Base-by-base conservation (phyloP, 2,329 filamentous ascomycete species). In the Tolypocladium inflatum region DNA sequence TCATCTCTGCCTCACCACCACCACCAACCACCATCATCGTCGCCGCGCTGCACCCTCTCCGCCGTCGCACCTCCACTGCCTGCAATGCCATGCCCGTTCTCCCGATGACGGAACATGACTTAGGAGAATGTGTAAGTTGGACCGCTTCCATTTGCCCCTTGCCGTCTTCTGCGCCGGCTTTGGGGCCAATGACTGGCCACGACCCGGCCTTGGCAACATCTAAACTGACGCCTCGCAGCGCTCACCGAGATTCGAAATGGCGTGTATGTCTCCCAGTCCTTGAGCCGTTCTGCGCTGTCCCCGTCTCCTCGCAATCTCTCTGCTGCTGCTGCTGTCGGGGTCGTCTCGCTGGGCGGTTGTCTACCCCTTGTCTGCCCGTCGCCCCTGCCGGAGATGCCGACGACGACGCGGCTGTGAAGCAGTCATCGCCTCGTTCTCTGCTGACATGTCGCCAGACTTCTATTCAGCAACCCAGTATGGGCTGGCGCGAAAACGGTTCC, bases 381-480 rank as follows among this genome's bases (percentile, higher is more conserved):
- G 51, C 23, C 43, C 30, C 45, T 26, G 38, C 17, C 39, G 45
- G 45, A 33, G 26, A 33, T 51, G 45, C 45, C 26, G 26, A 17
- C 45, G 7, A n/a, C 26, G 48, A 21, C 10, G 17, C 11, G 17
- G 19, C 19, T 2, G 10, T n/a, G 48, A 1, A 35, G 30, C 48
- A 35, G 30, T 7, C 15, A 6, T 35, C 19, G 10, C 48, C 17
- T 51, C 19, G 48, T 35, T 35, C 48, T 30, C 30, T 17, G 37
- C 58, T 57, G 50, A 55, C 37, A n/a, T 39, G 42, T 45, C 43
- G 54, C 19, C 63, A 84, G 82, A 71, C 77, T 84, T 68, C 74
- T 85, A 60, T 82, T 85, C 70, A 84, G 78, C 71, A 83, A 84
- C 69, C 82, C 82, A 37, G 76, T 76, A 57, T 84, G 79, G 76